Conservation (phyloP, 1,139 yeast genomes). For the Komagataea norvegica region DNA sequence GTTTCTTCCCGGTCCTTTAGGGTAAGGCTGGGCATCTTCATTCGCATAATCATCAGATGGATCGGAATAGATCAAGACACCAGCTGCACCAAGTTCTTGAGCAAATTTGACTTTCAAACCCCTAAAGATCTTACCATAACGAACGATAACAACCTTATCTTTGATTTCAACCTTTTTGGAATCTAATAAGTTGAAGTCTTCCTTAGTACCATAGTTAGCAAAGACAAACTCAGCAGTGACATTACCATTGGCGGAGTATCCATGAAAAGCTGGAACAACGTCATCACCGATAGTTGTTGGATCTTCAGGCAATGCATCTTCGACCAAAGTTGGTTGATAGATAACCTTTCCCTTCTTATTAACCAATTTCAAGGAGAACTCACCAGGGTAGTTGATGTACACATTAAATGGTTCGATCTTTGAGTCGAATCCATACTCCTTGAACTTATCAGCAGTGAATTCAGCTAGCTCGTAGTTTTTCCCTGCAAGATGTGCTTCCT, state of each 20-base stretch:
- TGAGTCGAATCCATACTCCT: constrained; percentile 54
- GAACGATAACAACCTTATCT: constrained; percentile 53
- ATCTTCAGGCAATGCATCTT: constrained; percentile 70
- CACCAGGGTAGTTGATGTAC: constrained; percentile 57
- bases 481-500: constrained; percentile 70
- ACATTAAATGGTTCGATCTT: constrained; percentile 55
- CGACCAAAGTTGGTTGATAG: constrained; percentile 63
- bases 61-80: constrained; percentile 57
- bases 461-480: constrained; percentile 57
- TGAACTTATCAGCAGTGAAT: constrained; percentile 59
- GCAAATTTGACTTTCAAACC: constrained; percentile 69
- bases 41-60: constrained; percentile 58
- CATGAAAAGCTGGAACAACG: constrained; percentile 59
- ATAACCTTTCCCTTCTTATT: constrained; percentile 32
- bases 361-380: constrained; percentile 45
- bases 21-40: constrained; percentile 55
- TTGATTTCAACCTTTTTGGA: constrained; percentile 42
- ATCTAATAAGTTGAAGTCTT: constrained; percentile 46
- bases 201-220: constrained; percentile 56
- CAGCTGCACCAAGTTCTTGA: constrained; percentile 57
- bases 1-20: constrained; percentile 64
- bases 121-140: constrained; percentile 58
- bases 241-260: constrained; percentile 65
- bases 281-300: constrained; percentile 52
- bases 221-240: constrained; percentile 55